These are phyloP conservation scores for Botrytis tulipae DNA, from an alignment of 2,329 filamentous ascomycete species.

Conservation along the genomic window DNA sequence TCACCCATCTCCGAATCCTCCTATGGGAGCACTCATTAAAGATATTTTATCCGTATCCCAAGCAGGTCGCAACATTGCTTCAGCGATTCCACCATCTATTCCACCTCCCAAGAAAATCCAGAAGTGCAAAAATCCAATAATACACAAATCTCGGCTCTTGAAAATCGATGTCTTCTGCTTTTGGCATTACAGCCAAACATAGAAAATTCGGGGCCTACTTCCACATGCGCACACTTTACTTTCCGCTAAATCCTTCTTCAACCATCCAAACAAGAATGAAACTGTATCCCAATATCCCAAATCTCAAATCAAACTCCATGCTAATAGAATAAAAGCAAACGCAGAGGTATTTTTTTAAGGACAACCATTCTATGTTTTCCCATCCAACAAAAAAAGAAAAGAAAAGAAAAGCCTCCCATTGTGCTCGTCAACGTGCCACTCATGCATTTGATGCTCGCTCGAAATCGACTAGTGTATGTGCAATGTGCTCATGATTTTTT, in stretches of 20 bases:
- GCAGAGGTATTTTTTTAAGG: slow-evolving; percentile 1
- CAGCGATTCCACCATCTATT: background rate
- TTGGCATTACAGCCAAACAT: slow-evolving; percentile 14
- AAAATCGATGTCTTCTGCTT: slow-evolving; percentile 31
- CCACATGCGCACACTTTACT: slow-evolving; percentile 1
- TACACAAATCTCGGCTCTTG: slow-evolving; percentile 37
- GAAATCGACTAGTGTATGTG: background rate
- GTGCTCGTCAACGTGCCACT: slow-evolving; percentile 16
- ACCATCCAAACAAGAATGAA: slow-evolving; percentile 7
- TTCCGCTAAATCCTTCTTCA: background rate
- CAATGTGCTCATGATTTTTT: slow-evolving; percentile 9
- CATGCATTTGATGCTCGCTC: slow-evolving; percentile 23
- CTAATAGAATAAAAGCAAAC: slow-evolving; percentile 13
- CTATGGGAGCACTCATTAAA: background rate
- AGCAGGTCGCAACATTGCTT: background rate
- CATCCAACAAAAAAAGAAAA: slow-evolving; percentile 4
- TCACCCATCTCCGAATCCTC: background rate
- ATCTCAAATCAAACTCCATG: slow-evolving; percentile 19
- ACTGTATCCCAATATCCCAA: slow-evolving; percentile 7
- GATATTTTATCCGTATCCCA: background rate
- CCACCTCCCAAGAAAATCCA: slow-evolving; percentile 9
- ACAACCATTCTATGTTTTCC: slow-evolving; percentile 12
- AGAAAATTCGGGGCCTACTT: background rate
- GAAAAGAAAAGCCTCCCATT: background rate
- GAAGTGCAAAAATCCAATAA: slow-evolving; percentile 20